phyloP scores from a whole-genome alignment of 805 yeast species.

The Maudiozyma bulderi region DNA sequence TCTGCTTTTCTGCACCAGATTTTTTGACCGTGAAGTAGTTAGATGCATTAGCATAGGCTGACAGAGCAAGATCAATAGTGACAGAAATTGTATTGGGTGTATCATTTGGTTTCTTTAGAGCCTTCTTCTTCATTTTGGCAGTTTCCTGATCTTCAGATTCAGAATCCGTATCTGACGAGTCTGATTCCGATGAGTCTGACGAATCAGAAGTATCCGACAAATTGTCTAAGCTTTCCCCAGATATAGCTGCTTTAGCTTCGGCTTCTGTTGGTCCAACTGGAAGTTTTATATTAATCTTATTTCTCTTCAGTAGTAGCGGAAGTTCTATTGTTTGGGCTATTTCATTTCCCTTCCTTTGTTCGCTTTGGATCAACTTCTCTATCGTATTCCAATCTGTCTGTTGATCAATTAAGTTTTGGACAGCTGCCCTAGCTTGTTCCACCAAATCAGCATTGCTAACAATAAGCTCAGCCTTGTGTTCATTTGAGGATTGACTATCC shows the following conservation, averaged over 20 bases:
- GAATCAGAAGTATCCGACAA: constrained; percentile 14
- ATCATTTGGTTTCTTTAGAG: constrained; percentile 10
- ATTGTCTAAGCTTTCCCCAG: constrained; percentile 22
- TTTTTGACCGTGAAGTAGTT: constrained; percentile 70
- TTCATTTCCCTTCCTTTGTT: constrained; percentile 54
- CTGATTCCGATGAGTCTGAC: constrained; percentile 7
- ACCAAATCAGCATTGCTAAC: constrained; percentile 60
- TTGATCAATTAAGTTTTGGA: constrained; percentile 59
- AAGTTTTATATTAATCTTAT: constrained; percentile 51
- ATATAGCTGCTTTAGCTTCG: constrained; percentile 28
- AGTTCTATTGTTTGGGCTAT: constrained; percentile 53
- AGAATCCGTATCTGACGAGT: constrained; percentile 6
- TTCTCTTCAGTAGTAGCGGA: constrained; percentile 63
- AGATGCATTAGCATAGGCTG: constrained; percentile 86
- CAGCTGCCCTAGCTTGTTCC: constrained; percentile 59
- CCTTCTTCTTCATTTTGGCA: background rate
- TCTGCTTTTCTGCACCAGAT: constrained; percentile 65
- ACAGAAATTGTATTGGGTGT: constrained; percentile 33
- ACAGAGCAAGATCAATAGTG: constrained; percentile 54
- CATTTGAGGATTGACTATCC: constrained; percentile 53
- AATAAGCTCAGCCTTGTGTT: constrained; percentile 62
- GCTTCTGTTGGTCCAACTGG: constrained; percentile 37
- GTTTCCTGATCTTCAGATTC: constrained; percentile 8
- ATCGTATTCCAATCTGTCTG: constrained; percentile 93
- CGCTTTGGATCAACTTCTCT: constrained; percentile 61